phyloP scores from a whole-genome alignment of 106 monocot species.

The Hemerocallis citrina region DNA sequence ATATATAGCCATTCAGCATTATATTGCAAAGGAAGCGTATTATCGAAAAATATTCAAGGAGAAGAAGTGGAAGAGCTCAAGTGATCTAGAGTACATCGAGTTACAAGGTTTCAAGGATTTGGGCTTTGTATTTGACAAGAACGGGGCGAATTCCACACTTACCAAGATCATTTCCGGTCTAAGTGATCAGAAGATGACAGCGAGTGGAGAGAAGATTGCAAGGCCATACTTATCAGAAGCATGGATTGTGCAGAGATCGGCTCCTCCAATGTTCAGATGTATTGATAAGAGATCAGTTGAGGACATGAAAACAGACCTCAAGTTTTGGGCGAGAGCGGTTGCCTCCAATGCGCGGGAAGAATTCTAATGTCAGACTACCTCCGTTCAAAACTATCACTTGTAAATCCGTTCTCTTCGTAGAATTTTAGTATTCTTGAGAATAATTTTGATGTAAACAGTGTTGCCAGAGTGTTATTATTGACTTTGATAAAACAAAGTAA shows the following conservation, averaged over 20 bases:
- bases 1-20: constrained; percentile 13
- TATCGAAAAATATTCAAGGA: constrained; percentile 12
- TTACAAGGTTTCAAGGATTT: constrained; percentile 67
- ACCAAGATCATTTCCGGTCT: constrained; percentile 28
- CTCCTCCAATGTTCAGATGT: constrained; percentile 21
- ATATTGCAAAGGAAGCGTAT: not conserved
- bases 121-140: constrained; percentile 50
- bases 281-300: constrained; percentile 22
- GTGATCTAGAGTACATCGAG: constrained; percentile 55
- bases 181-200: not conserved
- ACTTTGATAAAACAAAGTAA: too few species aligned
- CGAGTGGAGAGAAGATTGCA: not conserved
- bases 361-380: constrained; percentile 12
- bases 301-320: constrained; percentile 54
- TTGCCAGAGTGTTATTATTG: too few species aligned
- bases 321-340: constrained; percentile 68
- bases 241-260: constrained; percentile 23
- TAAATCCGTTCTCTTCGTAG: too few species aligned
- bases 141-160: constrained; percentile 20
- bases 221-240: constrained; percentile 43
- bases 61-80: constrained; percentile 47
- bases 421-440: too few species aligned
- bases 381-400: not conserved
- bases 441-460: too few species aligned
- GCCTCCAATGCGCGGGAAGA: constrained; percentile 39